Evolutionary conservation across 2,329 filamentous ascomycete genomes (phyloP), one percentile per base, ranked within the genome.

Genomic region (Phialophora verrucosa): DNA sequence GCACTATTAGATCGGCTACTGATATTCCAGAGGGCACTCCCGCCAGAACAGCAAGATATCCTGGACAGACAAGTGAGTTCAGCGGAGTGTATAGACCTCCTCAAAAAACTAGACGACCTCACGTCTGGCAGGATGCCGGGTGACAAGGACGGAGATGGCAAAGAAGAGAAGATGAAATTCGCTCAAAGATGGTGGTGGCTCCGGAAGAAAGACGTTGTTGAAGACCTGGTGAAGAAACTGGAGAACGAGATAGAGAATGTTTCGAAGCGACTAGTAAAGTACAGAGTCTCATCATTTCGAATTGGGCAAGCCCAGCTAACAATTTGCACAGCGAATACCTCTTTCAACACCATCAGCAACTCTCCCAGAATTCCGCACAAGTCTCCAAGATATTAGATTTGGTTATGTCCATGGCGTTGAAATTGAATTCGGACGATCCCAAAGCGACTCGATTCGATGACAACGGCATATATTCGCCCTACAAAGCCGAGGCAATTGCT

Each of bases 171-270:
- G 55, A 58, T 58, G 55, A 58, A 58, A 35, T n/a, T 58, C 11
- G 55, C 55, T 17, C 32, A 58, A 17, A 17, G 55, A n/a, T 58
- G 55, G 55, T 58, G 55, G 55, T 58, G 55, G 55, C 55, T 58
- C 20, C 35, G 55, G 55, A 58, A 23, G 35, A 58, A 58, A 17
- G 55, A 58, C 12, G 20, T 58, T 23, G 35, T 58, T 8, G 55
- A 58, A 29, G 55, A 44, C 55, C 38, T 42, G 23, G 55, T 58
- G 35, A 58, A 32, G 23, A 58, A 58, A 44, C 29, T 58, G 55
- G 32, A 58, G 35, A 23, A 29, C 38, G 20, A 58, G 55, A 44
- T 42, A 23, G 55, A 58, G 32, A 42, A 42, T 35, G 29, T 58
- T 8, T 58, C 55, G 55, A 42, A 42, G 14, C 38, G 38, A 42